Percentiles rank a stretch among this genome's conserved stretches.
phyloP scores from a whole-genome alignment of 345 rosid species.

The Crucihimalaya himalaica region DNA sequence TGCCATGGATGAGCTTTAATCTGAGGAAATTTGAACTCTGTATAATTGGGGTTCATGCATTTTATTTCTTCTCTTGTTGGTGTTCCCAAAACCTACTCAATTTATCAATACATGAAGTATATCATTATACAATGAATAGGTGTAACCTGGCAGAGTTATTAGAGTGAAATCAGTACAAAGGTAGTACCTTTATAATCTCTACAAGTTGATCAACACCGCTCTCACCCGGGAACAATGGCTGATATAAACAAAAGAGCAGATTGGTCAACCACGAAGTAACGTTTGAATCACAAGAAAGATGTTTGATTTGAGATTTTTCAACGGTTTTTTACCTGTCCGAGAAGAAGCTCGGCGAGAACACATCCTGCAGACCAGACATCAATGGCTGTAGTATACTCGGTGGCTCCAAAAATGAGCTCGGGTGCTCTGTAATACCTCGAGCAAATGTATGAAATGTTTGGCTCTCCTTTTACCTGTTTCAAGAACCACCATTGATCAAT shows the following conservation, averaged over 20 bases:
- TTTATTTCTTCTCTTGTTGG: constrained; percentile 98
- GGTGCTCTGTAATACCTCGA: constrained; percentile 99
- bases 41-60: constrained; percentile 99
- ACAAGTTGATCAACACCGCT: constrained; percentile 90
- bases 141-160: background rate
- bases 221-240: constrained; percentile 91
- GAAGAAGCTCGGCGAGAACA: constrained; percentile 88
- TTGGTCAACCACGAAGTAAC: background rate
- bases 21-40: constrained; percentile 96
- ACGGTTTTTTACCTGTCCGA: constrained; percentile 70
- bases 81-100: constrained; percentile 81
- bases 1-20: constrained; percentile 99
- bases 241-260: constrained; percentile 40
- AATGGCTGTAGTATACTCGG: constrained; percentile 92
- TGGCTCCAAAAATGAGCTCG: constrained; percentile 96
- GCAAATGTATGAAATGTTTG: constrained; percentile 91
- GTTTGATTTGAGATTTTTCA: background rate
- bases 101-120: constrained; percentile 23
- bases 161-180: background rate
- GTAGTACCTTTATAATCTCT: constrained; percentile 77
- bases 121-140: background rate
- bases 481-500: constrained; percentile 21
- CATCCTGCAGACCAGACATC: constrained; percentile 99
- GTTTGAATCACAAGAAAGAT: background rate
- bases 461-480: constrained; percentile 89